A percentile compares a stretch with the other conserved stretches of the same genome.
Conservation (phyloP, 805 yeast species). For the Metschnikowia reukaufii region DNA sequence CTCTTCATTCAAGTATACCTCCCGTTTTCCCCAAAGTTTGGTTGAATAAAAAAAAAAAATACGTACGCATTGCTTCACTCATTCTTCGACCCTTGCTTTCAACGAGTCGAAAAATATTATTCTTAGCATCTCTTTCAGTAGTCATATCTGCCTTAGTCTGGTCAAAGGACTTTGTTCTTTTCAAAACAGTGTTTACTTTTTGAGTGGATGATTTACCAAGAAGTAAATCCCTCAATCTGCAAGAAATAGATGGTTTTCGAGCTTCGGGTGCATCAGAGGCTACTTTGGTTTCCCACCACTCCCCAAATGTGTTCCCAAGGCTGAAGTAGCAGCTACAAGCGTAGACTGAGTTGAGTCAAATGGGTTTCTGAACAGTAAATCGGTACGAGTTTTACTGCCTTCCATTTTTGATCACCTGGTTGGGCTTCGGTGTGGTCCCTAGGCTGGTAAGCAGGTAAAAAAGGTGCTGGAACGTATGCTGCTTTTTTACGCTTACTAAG, state of each 20-base stretch:
- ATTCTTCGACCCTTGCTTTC: conserved; percentile 21
- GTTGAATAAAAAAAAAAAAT: conserved; percentile 18
- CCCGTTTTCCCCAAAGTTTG: no score
- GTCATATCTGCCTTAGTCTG: conserved; percentile 41
- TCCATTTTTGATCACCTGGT: neutral
- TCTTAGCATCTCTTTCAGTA: conserved; percentile 25
- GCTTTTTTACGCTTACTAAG: conserved; percentile 1
- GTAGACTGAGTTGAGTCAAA: conserved; percentile 17
- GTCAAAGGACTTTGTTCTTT: conserved; percentile 31
- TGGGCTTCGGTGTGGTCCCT: neutral
- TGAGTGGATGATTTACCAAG: conserved; percentile 6
- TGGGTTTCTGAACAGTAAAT: conserved; percentile 10
- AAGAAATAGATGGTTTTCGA: conserved; percentile 11
- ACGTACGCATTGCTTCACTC: conserved; percentile 38
- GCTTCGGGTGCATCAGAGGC: neutral
- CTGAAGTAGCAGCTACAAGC: conserved; percentile 11
- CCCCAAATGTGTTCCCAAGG: neutral
- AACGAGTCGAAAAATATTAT: conserved; percentile 16
- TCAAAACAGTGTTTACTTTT: conserved; percentile 4
- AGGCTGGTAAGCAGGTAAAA: neutral
- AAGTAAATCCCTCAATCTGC: conserved; percentile 11
- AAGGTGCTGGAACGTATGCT: neutral
- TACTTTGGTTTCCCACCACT: conserved; percentile 4
- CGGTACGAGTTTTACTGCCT: neutral
- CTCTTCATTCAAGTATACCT: no score